Conservation (phyloP, 1,284 basidiomycete genomes). For the Calocybe gambosa region DNA sequence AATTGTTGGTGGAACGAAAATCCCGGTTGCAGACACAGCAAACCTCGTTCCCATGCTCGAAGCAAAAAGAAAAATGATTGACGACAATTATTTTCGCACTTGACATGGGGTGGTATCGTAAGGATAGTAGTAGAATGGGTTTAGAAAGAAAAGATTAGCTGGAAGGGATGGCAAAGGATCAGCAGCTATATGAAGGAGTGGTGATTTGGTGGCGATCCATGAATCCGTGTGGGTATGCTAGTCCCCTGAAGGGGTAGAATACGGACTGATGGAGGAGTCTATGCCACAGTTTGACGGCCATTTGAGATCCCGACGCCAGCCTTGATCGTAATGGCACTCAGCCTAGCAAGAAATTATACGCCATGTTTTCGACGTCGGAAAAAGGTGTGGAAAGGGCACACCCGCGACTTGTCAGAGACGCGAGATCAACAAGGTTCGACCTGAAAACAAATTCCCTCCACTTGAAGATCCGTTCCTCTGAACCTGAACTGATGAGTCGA, state of each 20-base stretch:
- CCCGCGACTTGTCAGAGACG: background rate
- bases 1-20: slow-evolving; percentile 11
- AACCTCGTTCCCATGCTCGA: slow-evolving; percentile 13
- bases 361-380: background rate
- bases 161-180: background rate
- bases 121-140: too few relatives aligned
- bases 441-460: background rate
- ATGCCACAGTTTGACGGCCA: background rate
- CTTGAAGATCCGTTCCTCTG: background rate
- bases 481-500: background rate
- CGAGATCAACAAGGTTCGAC: background rate
- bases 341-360: too few relatives aligned
- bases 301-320: slow-evolving; percentile 3
- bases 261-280: slow-evolving; percentile 12
- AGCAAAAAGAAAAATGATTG: slow-evolving; percentile 13
- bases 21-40: slow-evolving; percentile 11
- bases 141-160: too few relatives aligned
- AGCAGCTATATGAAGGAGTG: background rate
- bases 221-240: background rate
- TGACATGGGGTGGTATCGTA: slow-evolving; percentile 2
- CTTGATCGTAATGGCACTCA: background rate
- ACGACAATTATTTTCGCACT: slow-evolving; percentile 13
- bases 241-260: slow-evolving; percentile 1
- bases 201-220: background rate
- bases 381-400: background rate